Evolutionary conservation across 1,139 yeast species (phyloP), one percentile per base, ranked within the genome.

Genomic region (Taphrina populina): DNA sequence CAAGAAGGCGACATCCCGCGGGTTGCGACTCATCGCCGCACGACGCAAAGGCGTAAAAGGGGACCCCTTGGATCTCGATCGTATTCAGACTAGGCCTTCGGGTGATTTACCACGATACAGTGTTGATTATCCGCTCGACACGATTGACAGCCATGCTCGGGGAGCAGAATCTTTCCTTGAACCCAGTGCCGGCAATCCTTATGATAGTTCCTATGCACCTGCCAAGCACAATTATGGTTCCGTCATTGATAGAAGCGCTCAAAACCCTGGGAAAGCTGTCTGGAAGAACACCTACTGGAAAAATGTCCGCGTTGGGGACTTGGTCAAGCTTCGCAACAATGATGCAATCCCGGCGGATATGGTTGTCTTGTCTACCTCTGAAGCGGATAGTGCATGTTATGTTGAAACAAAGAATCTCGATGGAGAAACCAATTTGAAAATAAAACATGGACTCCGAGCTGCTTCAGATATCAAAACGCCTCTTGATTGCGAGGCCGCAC

Each of bases 311-410:
- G 96, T 90, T 26, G 98, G 98, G 60, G 96, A 90, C 66, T 77
- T 88, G 62, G 81, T 92, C 45, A 79, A 96, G 64, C 77, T 92
- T 19, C 80, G 87, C 64, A 83, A 84, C 60, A 84, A 92, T 67
- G 96, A 90, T 68, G 95, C 88, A 70, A 81, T 92, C 24, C 98
- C 98, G 1, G 96, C 96, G 7, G 98, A 92, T 72, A 70, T 90
- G 33, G 76, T 88, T 15, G 72, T 90, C 27, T 67, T 92, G 41
- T 80, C 95, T 1, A 82, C 95, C 0, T 84, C 95, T 0, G 96
- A 90, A 67, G 69, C 77, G 1, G 97, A 92, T 67, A 95, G 95
- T 39, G 88, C 84, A 44, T 90, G 97, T 71, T 90, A 83, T 66
- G 82, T 90, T 39, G 97, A 92, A 70, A 92, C 98, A 0, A 90